A percentile compares a stretch with the other conserved stretches of the same genome.
Evolutionary conservation across 305 asterid species (phyloP).

Genomic region (Fraxinus baroniana): DNA sequence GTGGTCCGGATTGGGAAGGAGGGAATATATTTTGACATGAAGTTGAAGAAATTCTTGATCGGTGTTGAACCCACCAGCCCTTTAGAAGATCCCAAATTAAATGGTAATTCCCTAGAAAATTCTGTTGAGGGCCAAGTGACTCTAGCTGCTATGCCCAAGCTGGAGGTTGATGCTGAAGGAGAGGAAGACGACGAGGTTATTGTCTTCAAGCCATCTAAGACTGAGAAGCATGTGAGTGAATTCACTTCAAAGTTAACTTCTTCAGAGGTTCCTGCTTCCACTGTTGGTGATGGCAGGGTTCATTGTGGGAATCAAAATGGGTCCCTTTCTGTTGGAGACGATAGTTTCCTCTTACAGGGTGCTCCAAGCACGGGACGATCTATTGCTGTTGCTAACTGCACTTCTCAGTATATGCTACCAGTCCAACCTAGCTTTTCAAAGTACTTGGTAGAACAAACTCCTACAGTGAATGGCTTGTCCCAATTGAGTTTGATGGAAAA

Average conservation of each 20-base stretch:
- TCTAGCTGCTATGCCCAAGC: conserved; percentile 32
- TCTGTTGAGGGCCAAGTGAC: conserved; percentile 29
- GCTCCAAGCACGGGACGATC: conserved; percentile 42
- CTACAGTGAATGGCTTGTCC: conserved; percentile 48
- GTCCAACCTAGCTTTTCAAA: conserved; percentile 42
- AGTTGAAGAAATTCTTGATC: conserved; percentile 58
- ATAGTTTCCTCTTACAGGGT: conserved; percentile 40
- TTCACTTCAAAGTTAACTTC: conserved; percentile 35
- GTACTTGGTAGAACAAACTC: conserved; percentile 51
- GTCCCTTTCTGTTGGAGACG: conserved; percentile 42
- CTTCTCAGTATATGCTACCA: conserved; percentile 49
- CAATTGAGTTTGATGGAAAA: conserved; percentile 56
- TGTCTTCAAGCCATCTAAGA: conserved; percentile 66
- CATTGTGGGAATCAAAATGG: conserved; percentile 41
- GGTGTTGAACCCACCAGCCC: conserved; percentile 56
- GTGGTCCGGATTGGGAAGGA: conserved; percentile 55
- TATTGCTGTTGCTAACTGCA: conserved; percentile 29
- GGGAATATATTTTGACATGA: conserved; percentile 64
- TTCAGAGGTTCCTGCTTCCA: conserved; percentile 39
- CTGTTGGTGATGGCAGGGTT: conserved; percentile 30
- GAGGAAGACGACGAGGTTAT: conserved; percentile 96
- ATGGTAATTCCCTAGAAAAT: conserved; percentile 29
- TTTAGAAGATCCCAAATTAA: conserved; percentile 34
- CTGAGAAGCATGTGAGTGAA: conserved; percentile 58
- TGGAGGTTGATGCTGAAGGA: conserved; percentile 37